Conservation (phyloP, 441 rosid genomes). For the Macaranga tanarius region DNA sequence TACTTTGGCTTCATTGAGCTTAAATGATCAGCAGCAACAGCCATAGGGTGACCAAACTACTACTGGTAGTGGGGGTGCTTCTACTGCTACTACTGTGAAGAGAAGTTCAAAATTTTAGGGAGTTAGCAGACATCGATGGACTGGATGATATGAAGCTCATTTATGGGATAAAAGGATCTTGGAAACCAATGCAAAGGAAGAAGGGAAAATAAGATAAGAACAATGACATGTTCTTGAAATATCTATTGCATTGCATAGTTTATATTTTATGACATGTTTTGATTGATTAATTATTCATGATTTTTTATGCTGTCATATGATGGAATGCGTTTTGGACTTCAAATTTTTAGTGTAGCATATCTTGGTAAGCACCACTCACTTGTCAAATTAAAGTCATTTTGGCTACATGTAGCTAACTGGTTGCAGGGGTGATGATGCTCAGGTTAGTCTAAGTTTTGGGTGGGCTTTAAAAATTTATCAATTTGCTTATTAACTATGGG, state of each 20-base stretch:
- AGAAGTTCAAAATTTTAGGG: slow-evolving; percentile 69
- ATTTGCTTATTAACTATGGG: too few relatives aligned
- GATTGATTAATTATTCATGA: neutral
- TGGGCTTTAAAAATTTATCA: too few relatives aligned
- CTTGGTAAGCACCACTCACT: slow-evolving; percentile 43
- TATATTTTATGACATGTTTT: neutral
- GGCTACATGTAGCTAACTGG: too few relatives aligned
- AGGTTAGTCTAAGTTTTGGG: too few relatives aligned
- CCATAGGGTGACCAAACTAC: slow-evolving; percentile 16
- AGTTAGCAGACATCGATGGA: slow-evolving; percentile 74
- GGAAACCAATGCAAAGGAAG: slow-evolving; percentile 72
- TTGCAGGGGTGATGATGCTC: too few relatives aligned
- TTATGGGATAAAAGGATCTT: slow-evolving; percentile 69
- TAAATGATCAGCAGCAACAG: slow-evolving; percentile 18
- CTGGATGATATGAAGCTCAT: slow-evolving; percentile 66
- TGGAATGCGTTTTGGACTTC: slow-evolving; percentile 12
- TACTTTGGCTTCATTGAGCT: slow-evolving; percentile 15
- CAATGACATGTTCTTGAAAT: too few relatives aligned
- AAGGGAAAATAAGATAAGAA: slow-evolving; percentile 63
- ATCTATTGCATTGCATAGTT: neutral
- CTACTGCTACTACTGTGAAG: slow-evolving; percentile 46
- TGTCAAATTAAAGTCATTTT: neutral
- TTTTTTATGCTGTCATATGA: slow-evolving; percentile 8
- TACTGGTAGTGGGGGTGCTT: slow-evolving; percentile 11
- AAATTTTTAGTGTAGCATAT: slow-evolving; percentile 41